phyloP scores from a whole-genome alignment of 768 basidiomycete genomes.

The Termitomyces sp. region DNA sequence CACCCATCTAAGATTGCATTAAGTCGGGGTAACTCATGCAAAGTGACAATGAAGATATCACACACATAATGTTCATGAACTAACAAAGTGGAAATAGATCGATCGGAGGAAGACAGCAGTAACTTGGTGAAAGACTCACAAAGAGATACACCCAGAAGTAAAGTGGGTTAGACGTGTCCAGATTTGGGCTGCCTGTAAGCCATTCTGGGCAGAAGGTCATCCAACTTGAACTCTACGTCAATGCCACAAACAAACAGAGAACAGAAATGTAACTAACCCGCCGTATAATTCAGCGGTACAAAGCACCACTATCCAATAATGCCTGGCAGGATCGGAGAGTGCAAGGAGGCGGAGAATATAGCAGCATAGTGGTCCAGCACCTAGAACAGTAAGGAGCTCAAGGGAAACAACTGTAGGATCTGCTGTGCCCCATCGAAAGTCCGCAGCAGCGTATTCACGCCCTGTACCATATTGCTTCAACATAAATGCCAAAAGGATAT shows the following conservation, averaged over 20 bases:
- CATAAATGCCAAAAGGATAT: not conserved
- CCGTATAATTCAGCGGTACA: constrained; percentile 78
- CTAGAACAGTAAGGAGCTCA: constrained; percentile 78
- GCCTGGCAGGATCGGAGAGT: constrained; percentile 56
- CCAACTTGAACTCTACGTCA: constrained; percentile 40
- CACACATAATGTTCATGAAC: constrained; percentile 82
- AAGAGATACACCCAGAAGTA: constrained; percentile 79
- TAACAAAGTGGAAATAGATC: constrained; percentile 19
- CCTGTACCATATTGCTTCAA: constrained; percentile 33
- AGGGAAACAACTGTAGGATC: constrained; percentile 80
- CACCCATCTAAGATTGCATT: constrained; percentile 58
- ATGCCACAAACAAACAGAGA: not conserved
- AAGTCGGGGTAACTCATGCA: not conserved
- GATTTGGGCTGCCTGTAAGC: constrained; percentile 67
- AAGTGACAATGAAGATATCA: constrained; percentile 4
- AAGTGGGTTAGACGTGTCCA: constrained; percentile 65
- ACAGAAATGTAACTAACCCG: constrained; percentile 36
- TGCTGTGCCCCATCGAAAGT: constrained; percentile 75
- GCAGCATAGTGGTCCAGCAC: constrained; percentile 68
- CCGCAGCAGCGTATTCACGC: constrained; percentile 78
- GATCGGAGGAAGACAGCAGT: not conserved
- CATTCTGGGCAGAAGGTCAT: constrained; percentile 91
- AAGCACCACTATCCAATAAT: constrained; percentile 78
- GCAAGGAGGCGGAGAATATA: constrained; percentile 66
- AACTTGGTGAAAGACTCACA: constrained; percentile 36